Base-by-base conservation (phyloP, 352 stramenopile species). In the Phytopythium vexans region DNA sequence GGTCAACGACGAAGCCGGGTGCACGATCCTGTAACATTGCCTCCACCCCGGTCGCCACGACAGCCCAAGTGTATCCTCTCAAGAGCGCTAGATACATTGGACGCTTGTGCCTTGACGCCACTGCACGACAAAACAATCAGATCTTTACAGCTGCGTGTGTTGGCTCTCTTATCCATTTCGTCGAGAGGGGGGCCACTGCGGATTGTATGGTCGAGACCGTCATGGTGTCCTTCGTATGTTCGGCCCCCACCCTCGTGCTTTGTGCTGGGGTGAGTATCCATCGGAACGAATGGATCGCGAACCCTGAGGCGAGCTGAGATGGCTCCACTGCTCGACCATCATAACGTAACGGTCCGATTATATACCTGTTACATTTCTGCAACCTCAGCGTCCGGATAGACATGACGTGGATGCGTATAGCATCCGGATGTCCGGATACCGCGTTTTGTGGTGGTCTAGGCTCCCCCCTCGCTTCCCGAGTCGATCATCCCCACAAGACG, bases 1-100 rank as follows among this genome's bases (percentile, higher is more conserved):
- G 58, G 84, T 91, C 49, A 92, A 72, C 58, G 74, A 71, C 54
- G 84, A 94, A 41, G 66, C 80, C 3, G 64, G 76, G 6, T 94
- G 84, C 60, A 74, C 67, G 56, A 92, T 94, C 72, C 70, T 92
- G 69, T 94, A 89, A 77, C 16, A 49, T 37, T 37, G 12, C 39
- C 39, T 8, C 31, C 45, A 1, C 9, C 45, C 8, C 47, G 15
- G 36, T 21, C 5, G 36, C 37, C 16, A 14, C 38, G 12, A 15
- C 39, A 43, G 12, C 39, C 39, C 39, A 43, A 43, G 39, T 43
- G 39, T 43, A 43, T 15, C n/a, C 39, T 43, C 37, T 27, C 21
- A 27, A 27, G 21, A 27, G 21, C 21, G 21, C 21, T 27, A 27
- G 21, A 27, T 27, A 27, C 21, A 27, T 27, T 27, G 21, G 21